Evolutionary conservation across 2,329 filamentous ascomycete species (phyloP).

Genomic region (Claviceps sp.): DNA sequence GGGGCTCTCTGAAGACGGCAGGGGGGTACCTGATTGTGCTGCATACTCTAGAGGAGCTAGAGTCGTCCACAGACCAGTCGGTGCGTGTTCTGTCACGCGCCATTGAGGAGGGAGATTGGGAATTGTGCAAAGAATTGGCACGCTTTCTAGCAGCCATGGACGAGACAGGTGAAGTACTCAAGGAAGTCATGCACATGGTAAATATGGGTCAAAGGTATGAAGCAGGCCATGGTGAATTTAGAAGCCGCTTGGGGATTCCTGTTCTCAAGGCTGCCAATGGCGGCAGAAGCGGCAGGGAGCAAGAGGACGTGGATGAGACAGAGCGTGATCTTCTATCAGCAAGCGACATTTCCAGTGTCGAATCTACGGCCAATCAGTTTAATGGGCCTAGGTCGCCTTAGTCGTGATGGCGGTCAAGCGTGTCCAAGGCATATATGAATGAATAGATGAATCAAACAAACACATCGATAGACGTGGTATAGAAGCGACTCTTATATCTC

Average conservation of each 20-base stretch:
- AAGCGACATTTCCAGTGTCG: constrained; percentile 25
- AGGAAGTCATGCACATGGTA: constrained; percentile 54
- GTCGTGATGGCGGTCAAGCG: neutral
- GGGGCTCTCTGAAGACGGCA: constrained; percentile 82
- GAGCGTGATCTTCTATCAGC: constrained; percentile 24
- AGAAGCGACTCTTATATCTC: neutral
- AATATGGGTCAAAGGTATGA: constrained; percentile 26
- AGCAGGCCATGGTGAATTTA: constrained; percentile 12
- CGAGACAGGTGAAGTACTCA: constrained; percentile 66
- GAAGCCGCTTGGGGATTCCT: constrained; percentile 20
- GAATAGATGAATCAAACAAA: neutral
- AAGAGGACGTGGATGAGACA: constrained; percentile 15
- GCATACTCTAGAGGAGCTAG: constrained; percentile 65
- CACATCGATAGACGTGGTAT: neutral
- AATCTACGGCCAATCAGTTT: constrained; percentile 19
- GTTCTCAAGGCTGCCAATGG: constrained; percentile 17
- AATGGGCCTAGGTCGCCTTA: constrained; percentile 5
- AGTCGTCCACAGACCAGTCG: constrained; percentile 59
- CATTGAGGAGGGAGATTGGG: constrained; percentile 80
- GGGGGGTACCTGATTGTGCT: constrained; percentile 92
- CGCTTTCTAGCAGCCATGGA: constrained; percentile 92
- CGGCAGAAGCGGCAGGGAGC: constrained; percentile 17
- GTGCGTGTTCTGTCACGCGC: constrained; percentile 71
- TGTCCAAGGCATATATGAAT: neutral
- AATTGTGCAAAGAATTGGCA: constrained; percentile 86